Evolutionary conservation across 495 filamentous ascomycete species (phyloP).

Genomic region (Aspergillus wentii): DNA sequence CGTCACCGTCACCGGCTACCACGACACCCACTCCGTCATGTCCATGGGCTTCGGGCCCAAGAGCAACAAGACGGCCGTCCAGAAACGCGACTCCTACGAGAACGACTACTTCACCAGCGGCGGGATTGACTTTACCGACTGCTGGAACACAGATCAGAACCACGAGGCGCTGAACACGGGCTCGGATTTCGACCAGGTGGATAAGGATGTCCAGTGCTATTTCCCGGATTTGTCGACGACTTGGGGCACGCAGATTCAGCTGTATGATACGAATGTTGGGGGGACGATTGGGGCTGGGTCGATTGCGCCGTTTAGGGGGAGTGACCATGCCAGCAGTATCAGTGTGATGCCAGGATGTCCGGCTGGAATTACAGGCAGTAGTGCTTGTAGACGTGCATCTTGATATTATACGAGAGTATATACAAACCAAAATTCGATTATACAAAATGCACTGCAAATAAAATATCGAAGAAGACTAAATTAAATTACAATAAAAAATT

Average conservation of each 20-base stretch:
- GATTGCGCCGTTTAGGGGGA: neutral
- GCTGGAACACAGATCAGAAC: neutral
- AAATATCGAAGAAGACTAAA: too few relatives aligned
- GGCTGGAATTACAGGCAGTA: too few relatives aligned
- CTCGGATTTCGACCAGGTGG: slow-evolving; percentile 3
- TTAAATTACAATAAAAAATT: too few relatives aligned
- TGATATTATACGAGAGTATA: too few relatives aligned
- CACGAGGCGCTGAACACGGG: neutral
- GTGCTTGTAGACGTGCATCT: too few relatives aligned
- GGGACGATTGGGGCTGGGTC: slow-evolving; percentile 1
- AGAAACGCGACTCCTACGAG: neutral
- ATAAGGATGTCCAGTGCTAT: slow-evolving; percentile 1
- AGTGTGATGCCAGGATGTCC: slow-evolving; percentile 1
- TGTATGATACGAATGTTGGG: neutral
- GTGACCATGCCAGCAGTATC: slow-evolving; percentile 1
- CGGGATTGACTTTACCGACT: slow-evolving; percentile 5
- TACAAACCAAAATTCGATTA: too few relatives aligned
- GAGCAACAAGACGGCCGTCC: neutral
- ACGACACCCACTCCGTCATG: neutral
- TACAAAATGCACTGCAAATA: too few relatives aligned
- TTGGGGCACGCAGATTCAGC: slow-evolving; percentile 3
- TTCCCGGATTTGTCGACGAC: slow-evolving; percentile 1
- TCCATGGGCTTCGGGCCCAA: neutral
- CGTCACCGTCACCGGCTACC: neutral
- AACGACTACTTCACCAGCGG: slow-evolving; percentile 1